These are phyloP conservation scores for Candida anglica DNA, from an alignment of 805 yeast genomes.

Conservation along the genomic window DNA sequence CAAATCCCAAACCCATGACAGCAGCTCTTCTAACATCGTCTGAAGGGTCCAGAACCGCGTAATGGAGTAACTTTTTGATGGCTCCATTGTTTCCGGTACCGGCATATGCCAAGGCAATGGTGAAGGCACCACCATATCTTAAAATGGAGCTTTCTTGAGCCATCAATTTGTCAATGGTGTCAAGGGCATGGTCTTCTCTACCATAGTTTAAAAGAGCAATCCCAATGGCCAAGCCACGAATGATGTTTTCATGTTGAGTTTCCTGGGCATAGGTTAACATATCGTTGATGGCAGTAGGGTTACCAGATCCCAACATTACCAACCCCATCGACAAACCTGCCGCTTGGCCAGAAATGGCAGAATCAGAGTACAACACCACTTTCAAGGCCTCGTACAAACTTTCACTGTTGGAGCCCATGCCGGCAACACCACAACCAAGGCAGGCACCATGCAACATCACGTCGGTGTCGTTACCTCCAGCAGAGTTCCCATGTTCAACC, in stretches of 20 bases:
- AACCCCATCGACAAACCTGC: constrained; percentile 96
- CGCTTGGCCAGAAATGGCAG: constrained; percentile 93
- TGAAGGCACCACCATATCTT: constrained; percentile 94
- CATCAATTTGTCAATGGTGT: constrained; percentile 59
- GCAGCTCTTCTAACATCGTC: constrained; percentile 97
- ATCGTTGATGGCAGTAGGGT: constrained; percentile 62
- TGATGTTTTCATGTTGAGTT: constrained; percentile 92
- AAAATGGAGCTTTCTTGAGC: constrained; percentile 75
- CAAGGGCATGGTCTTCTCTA: constrained; percentile 76
- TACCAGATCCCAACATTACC: constrained; percentile 89
- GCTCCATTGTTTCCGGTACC: constrained; percentile 93
- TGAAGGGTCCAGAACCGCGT: constrained; percentile 94
- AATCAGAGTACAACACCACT: constrained; percentile 80
- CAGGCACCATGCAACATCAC: constrained; percentile 93
- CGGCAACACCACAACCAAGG: constrained; percentile 93
- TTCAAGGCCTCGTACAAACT: constrained; percentile 77
- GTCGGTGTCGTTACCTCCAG: constrained; percentile 69
- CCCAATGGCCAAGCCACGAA: constrained; percentile 89
- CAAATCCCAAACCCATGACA: constrained; percentile 86
- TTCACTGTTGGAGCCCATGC: constrained; percentile 82
- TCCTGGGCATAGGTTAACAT: constrained; percentile 91
- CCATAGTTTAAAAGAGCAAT: constrained; percentile 85
- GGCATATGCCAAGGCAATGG: constrained; percentile 92
- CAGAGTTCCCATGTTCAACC: constrained; percentile 59
- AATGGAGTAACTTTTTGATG: constrained; percentile 78